These are phyloP conservation scores for Breviolum minutum DNA, from an alignment of 73 alveolate genomes.

Conservation along the genomic window DNA sequence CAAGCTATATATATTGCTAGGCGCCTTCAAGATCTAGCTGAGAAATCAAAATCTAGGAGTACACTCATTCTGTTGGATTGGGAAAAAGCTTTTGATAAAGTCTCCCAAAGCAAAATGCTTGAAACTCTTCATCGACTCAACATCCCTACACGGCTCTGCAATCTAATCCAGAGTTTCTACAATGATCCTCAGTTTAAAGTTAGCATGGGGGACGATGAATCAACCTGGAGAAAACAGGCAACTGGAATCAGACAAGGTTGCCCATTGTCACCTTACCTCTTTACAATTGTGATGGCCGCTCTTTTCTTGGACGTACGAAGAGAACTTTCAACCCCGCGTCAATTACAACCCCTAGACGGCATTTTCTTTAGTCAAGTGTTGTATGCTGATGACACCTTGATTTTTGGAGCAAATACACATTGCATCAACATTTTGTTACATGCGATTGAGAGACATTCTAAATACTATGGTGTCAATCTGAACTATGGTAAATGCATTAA, in stretches of 20 bases:
- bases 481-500: not conserved
- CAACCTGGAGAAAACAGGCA: not conserved
- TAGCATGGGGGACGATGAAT: not conserved
- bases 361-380: not conserved
- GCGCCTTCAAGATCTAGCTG: not conserved
- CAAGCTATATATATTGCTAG: constrained; percentile 17
- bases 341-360: constrained; percentile 4
- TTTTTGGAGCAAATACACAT: constrained; percentile 21
- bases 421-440: constrained; percentile 4
- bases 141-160: not conserved
- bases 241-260: constrained; percentile 16
- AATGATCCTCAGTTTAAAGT: constrained; percentile 3
- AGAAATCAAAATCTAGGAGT: not conserved
- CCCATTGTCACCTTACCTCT: not conserved
- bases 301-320: not conserved
- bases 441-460: not conserved
- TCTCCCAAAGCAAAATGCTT: too few species aligned
- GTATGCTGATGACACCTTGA: constrained; percentile 34
- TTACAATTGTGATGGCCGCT: not conserved
- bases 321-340: not conserved
- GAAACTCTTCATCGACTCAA: not conserved
- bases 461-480: not conserved
- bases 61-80: too few species aligned
- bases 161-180: not conserved
- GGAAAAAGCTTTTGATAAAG: too few species aligned